Evolutionary conservation across 2,329 filamentous ascomycete species (phyloP), one percentile per base, ranked within the genome.

Genomic region (Colletotrichum incanum): DNA sequence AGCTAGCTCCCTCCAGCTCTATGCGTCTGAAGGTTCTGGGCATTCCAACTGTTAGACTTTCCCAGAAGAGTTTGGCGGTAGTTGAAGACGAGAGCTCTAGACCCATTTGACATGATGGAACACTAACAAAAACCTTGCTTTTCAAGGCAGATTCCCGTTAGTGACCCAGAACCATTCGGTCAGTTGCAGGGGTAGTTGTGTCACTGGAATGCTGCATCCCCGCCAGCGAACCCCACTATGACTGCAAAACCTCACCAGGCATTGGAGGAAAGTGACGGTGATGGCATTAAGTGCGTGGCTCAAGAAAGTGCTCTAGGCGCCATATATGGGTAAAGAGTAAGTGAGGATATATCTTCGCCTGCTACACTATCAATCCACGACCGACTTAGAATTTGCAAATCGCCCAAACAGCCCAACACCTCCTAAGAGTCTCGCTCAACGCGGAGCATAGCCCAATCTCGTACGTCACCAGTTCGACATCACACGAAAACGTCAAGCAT

Each of bases 231-330:
- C 62, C 62, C 67, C 67, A 55, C 62, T 54, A 37, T 43, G 34
- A 45, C 23, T 7, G 39, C 43, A 28, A 23, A 49, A 54, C 59
- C 50, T 37, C 31, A 41, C 31, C 43, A 23, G 20, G 54, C 28
- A 66, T 70, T 70, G 67, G 67, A 70, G 61, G 54, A 65, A n/a
- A 70, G 34, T 45, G 61, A 59, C 28, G 62, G 60, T 60, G 67
- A 67, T 71, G 62, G 54, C 62, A 55, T 60, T 37, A 7, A 34
- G 31, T 43, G 31, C 37, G 11, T 41, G 41, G 34, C 26, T 37
- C 18, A 37, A 37, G 31, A 39, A 58, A 52, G 34, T 45, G 52
- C 41, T 56, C 20, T 28, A 43, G 14, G 37, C 50, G 54, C 54
- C 34, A 28, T 59, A 18, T 16, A n/a, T n/a, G 26, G 39, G 12